Evolutionary conservation across 2,329 filamentous ascomycete genomes (phyloP), one percentile per base, ranked within the genome.

Genomic region (Fonsecaea pedrosoi): DNA sequence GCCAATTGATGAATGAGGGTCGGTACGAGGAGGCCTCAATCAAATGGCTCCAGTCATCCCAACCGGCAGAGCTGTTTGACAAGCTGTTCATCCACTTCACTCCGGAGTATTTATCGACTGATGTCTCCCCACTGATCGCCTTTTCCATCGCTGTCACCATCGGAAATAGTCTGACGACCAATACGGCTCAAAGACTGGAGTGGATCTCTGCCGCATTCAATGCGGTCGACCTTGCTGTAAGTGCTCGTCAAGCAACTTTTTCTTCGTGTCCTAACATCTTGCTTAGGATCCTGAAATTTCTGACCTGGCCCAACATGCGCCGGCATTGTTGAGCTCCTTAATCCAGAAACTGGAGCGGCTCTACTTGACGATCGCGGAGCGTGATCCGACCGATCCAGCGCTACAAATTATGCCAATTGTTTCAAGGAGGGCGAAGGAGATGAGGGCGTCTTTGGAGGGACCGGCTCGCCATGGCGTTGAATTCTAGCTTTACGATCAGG

Each of bases 61-160:
- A 84, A 63, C 85, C 88, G 70, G 80, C 81, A 15, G 82, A 85
- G 54, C 79, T 90, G n/a, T 90, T 89, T 73, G 86, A 89, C 75
- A 81, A 83, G 34, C 80, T 89, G 60, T 89, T 90, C 73, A 81
- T 86, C 25, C 83, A 81, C 62, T 81, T 85, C 71, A 84, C 85
- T 67, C 86, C 87, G 0, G 76, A 78, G 8, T 89, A 87, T 75
- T 78, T 89, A 30, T 62, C 70, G 10, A 78, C 78, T 18, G 78
- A 81, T 45, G 81, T 89, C 18, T 83, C 85, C 35, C 83, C 86
- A 1, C 82, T 90, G 48, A 82, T 89, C 40, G 80, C 83, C 30
- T 81, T 90, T 50, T 88, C 86, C 2, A 86, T 88, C 32, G 85
- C 85, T 60, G 86, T 86, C 25, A 86, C 87, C n/a, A 84, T 89